phyloP scores from a whole-genome alignment of 805 yeast species.

The Komagataella kurtzmanii region DNA sequence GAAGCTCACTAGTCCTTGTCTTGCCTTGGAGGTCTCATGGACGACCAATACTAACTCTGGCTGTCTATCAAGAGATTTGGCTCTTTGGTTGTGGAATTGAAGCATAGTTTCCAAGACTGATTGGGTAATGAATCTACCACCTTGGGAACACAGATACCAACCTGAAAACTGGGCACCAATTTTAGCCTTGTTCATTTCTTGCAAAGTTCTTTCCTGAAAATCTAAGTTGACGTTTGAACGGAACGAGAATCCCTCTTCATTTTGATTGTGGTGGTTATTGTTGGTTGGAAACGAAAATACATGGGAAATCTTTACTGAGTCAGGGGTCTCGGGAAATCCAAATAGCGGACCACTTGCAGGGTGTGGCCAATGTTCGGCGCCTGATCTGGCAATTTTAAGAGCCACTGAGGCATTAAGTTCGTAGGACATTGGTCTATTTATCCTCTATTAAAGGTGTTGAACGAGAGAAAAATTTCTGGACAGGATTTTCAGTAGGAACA shows the following conservation, averaged over 20 bases:
- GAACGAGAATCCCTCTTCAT: conserved; percentile 47
- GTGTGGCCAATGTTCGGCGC: conserved; percentile 48
- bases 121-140: conserved; percentile 58
- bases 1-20: conserved; percentile 48
- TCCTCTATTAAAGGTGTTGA: neutral
- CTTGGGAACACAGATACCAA: conserved; percentile 62
- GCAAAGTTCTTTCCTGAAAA: conserved; percentile 57
- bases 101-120: conserved; percentile 59
- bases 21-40: conserved; percentile 59
- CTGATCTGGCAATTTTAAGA: conserved; percentile 51
- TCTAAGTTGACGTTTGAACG: conserved; percentile 37
- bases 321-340: conserved; percentile 53
- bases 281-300: conserved; percentile 51
- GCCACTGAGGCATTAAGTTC: conserved; percentile 38
- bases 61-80: conserved; percentile 14
- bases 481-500: neutral
- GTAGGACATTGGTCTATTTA: neutral
- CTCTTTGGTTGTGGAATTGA: conserved; percentile 32
- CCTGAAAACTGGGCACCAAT: conserved; percentile 64
- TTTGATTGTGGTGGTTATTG: conserved; percentile 25
- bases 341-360: conserved; percentile 58
- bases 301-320: conserved; percentile 38
- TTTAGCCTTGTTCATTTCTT: conserved; percentile 46
- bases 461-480: neutral
- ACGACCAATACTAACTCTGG: conserved; percentile 40